Base-by-base conservation (phyloP, 78 protist species). In the Paratrimastix pyriformis region DNA sequence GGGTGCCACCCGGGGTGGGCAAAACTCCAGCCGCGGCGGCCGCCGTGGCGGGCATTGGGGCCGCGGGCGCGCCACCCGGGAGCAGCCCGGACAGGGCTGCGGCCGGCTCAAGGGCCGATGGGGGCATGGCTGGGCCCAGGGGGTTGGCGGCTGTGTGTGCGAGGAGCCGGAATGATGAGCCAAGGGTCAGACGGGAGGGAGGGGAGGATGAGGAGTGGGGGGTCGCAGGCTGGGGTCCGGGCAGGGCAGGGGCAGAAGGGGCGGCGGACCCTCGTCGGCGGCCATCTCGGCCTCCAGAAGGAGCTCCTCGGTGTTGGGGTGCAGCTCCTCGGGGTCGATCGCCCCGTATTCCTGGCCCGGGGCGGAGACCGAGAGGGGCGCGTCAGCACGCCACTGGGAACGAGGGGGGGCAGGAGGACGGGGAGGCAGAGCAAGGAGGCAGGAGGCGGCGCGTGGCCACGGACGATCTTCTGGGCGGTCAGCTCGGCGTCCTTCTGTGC, bases 401-500 rank as follows among this genome's bases (percentile, higher is more conserved):
- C 18, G 65, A 57, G 65, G 65, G 65, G 26, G 65, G 65, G 65
- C 9, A n/a, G 65, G 38, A 32, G 65, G 42, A n/a, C 9, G 65
- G 37, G 65, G 26, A 37, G 26, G 65, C 9, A 37, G 26, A 37
- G 37, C 18, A 57, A 37, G 42, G 38, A n/a, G 65, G 30, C 6
- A 57, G 60, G 7, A 13, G 37, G 45, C 11, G 45, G 11, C 40
- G 11, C 26, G 13, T 1, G 33, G 5, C 24, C 75, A 37, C 30
- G 35, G 44, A 32, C 29, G 54, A 7, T 60, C 39, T 33, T 57
- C 70, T 60, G 38, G 58, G 43, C 58, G 40, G 9, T 6, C 72
- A 18, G 38, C 43, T 76, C 73, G 30, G 37, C 6, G 40, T 57
- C 58, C 40, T 76, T 58, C 72, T 66, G 72, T 45, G 35, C 46